Base-by-base conservation (phyloP, 2,329 filamentous ascomycete genomes). In the Penicillium sp. region DNA sequence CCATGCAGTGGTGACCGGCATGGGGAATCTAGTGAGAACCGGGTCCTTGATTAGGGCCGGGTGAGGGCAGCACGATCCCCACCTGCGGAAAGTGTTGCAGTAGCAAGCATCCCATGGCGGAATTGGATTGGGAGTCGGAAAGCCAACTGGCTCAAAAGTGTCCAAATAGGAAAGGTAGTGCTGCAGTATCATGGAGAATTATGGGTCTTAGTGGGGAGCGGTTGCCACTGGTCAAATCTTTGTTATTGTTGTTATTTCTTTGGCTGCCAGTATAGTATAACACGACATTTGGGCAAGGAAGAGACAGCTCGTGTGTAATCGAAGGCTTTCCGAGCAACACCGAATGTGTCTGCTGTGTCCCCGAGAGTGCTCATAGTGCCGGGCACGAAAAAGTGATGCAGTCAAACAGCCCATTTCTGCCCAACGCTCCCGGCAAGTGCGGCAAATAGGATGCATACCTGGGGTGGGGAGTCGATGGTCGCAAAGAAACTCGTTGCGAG, bases 71-170 rank as follows among this genome's bases (percentile, higher is more conserved):
- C 46, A 58, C 49, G 47, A 54, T 52, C 55, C 55, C 56, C 58
- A 58, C 59, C 55, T 54, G 61, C 58, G 62, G 56, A 49, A 47
- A 49, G 51, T 58, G 55, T 53, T 62, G 61, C 59, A 64, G 61
- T 52, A 59, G 57, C 49, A 51, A 58, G 52, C 42, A 57, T 50
- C 38, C 46, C 52, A 58, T 43, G 47, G 56, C 41, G 46, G 44
- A 42, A 48, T 42, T 27, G 52, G 51, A 59, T 57, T 57, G 58
- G 54, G 47, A 50, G 48, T 52, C 43, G 52, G 23, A 41, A 44
- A 35, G 31, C 40, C 34, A 40, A 43, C 54, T 41, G 42, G 48
- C 51, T 55, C 48, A 54, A 42, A 43, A 53, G 38, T 41, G 48
- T 52, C 56, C 48, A 55, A 53, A 55, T 51, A 56, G 58, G 55